Evolutionary conservation across 192 early-diverging fungal genomes (phyloP), one percentile per base, ranked within the genome.

Genomic region (Rhizophagus sp.): DNA sequence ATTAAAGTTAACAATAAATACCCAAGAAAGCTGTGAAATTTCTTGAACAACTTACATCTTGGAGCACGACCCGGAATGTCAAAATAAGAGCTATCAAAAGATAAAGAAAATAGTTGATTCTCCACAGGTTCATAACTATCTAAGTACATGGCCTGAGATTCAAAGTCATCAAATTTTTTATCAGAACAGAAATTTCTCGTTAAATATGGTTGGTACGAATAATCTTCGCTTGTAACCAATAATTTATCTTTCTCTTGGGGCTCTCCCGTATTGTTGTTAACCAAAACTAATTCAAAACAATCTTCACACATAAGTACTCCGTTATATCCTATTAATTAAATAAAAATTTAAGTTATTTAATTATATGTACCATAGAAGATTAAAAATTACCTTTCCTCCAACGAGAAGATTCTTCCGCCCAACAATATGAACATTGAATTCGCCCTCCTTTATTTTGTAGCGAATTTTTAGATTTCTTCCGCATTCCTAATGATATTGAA

Each of bases 21-120:
- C 2, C 17, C 39, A 41, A 41, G 5, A 34, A 41, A 39, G 1
- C 24, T 12, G 11, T 12, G 11, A 30, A 50, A 47, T 50, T 33
- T 33, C 25, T 3, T 10, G 19, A 24, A 25, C 12, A 11, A 22
- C 67, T 81, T 82, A 86, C 96, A 98, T 68, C 96, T 87, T 27
- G 96, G 96, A 0, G 96, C 96, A 27, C 95, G 86, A 11, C 92
- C 93, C n/a, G 94, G 93, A 61, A 98, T 96, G 81, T 98, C 96
- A 87, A 91, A 97, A 81, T 95, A 98, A 3, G 94, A 91, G 1
- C 90, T 91, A 76, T 96, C 93, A 63, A 95, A 91, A 0, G 89
- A 82, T 4, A 97, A 80, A 9, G 95, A 94, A 61, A 92, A 98
- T 36, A 91, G 34, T 62, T 95, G 93, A 73, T 88, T 85, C 27